Base-by-base conservation (phyloP, 2,329 filamentous ascomycete genomes). In the Teratosphaeria pseudoeucalypti region DNA sequence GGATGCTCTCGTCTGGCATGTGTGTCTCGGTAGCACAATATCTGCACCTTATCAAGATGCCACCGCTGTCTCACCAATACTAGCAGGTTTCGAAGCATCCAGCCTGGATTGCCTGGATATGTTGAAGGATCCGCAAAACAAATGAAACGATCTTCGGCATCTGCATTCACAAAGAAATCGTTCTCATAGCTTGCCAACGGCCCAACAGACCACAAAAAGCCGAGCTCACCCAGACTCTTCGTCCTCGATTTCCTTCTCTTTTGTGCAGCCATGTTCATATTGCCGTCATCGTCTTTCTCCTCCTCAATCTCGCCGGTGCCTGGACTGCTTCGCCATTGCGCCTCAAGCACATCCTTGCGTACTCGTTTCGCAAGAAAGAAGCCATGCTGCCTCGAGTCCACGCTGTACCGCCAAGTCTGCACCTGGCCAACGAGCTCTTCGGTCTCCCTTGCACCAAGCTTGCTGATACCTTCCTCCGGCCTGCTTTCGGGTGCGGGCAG, bases 351-450 rank as follows among this genome's bases (percentile, higher is more conserved):
- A 57, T 64, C 60, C 59, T 68, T 67, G 1, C 78, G 79, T 29
- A 86, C 76, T 67, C 87, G 89, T 75, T 95, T 96, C 7, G 86
- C 92, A n/a, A 99, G 78, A 73, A 99, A 99, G 76, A 97, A 99
- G 10, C 94, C 94, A 71, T 92, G 87, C 74, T 99, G 90, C 56
- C 90, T 83, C 39, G 83, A 81, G 73, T 97, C 92, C 16, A 88
- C 85, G 34, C 82, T 81, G 69, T 92, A 94, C 62, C 85, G 85
- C 91, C 92, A 99, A 1, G 90, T 94, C 63, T 92, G 88, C 26
- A 96, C 85, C 16, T 83, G 81, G 60, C 96, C 91, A 12, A 92
- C 89, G 34, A 99, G 80, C 6, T 84, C 81, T 2, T 85, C 86
- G 60, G 87, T 92, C 73, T 97, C 92, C 62, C 82, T 78, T 2